A percentile compares a stretch with the other conserved stretches of the same genome.
These are phyloP conservation scores for Pseudocercospora musae DNA, from an alignment of 2,329 filamentous ascomycete genomes.

Conservation along the genomic window DNA sequence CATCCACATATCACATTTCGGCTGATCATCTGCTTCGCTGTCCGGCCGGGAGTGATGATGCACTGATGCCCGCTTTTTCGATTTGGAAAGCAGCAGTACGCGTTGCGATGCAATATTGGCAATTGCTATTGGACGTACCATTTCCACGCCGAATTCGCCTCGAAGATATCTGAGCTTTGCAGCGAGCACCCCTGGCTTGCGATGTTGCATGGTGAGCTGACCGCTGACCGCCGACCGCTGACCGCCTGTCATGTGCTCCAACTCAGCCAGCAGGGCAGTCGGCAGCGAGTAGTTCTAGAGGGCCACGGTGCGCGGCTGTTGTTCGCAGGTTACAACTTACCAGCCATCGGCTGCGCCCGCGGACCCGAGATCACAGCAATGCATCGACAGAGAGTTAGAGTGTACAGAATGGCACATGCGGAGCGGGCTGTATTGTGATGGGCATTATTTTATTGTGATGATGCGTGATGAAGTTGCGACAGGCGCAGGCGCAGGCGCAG, in stretches of 20 bases:
- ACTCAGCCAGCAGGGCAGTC: not conserved
- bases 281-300: not conserved
- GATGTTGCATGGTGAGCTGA: conserved; percentile 7
- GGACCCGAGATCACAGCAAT: not conserved
- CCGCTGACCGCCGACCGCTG: no score
- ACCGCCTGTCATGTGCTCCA: conserved; percentile 19
- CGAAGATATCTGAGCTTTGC: not conserved
- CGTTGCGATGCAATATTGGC: no score
- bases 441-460: no score
- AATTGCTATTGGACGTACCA: conserved; percentile 13
- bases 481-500: not conserved
- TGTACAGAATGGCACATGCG: not conserved
- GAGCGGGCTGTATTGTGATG: no score
- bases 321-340: conserved; percentile 1
- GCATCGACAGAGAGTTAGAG: not conserved
- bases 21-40: conserved; percentile 15
- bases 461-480: not conserved
- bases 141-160: conserved; percentile 8
- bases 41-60: conserved; percentile 10
- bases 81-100: not conserved
- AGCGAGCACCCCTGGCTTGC: conserved; percentile 10
- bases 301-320: not conserved
- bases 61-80: not conserved
- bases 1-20: conserved; percentile 9
- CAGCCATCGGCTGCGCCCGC: not conserved